Base-by-base conservation (phyloP, 2,329 filamentous ascomycete species). In the Magnaporthiopsis incrustans region DNA sequence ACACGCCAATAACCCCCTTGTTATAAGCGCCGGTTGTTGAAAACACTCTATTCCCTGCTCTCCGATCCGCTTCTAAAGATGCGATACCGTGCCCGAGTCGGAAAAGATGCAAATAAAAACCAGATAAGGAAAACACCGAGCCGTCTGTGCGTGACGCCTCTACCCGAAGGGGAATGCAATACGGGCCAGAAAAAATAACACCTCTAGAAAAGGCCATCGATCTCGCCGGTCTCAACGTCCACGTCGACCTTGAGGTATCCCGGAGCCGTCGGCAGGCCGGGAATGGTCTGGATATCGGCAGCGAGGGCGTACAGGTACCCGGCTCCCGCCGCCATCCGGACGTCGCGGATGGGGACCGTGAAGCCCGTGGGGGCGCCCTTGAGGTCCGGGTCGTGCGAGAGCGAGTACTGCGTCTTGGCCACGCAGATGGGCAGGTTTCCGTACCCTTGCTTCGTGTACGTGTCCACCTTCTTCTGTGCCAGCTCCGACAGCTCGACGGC, bases 221-320 rank as follows among this genome's bases (percentile, higher is more conserved):
- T 91, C 78, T 94, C 90, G 64, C 90, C 90, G n/a, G 89, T 93
- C 79, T 92, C 89, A 7, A 82, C 78, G 71, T 94, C 89, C 53
- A 89, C 88, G 69, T 97, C 94, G 59, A 97, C 93, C 71, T 97
- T 97, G 67, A 98, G 81, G 74, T 98, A 98, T 14, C 95, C 95
- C 11, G 94, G 95, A 26, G 94, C 94, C 11, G 95, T 98, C 12
- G 94, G 94, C 68, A 99, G 81, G 67, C 95, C 95, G 18, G 95
- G 95, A 68, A 99, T 99, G 1, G 95, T 99, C 81, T 98, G 95
- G 69, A 99, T 98, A 73, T 99, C 95, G 18, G 95, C 95, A 63
- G 95, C 95, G 67, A 98, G 84, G 8, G 95, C 95, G 71, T 97
- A 97, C 84, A 97, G 79, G 76, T 97, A 97, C 67, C 95, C 95